phyloP scores from a whole-genome alignment of 2,329 filamentous ascomycete species.

The Didymella glomerata region DNA sequence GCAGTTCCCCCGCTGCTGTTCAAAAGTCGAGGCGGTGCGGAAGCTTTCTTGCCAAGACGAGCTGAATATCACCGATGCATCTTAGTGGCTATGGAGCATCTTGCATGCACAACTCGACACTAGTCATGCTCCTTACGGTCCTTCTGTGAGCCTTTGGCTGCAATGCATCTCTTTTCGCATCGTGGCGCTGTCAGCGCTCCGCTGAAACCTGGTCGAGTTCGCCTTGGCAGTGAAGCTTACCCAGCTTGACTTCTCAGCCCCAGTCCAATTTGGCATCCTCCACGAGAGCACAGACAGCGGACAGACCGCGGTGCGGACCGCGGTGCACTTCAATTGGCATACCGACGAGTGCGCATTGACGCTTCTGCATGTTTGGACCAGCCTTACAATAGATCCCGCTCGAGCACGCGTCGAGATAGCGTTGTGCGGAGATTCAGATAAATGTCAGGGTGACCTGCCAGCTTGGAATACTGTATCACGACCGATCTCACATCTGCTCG shows the following conservation, averaged over 20 bases:
- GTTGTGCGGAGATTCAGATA: slow-evolving; percentile 12
- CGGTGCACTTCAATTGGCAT: slow-evolving; percentile 8
- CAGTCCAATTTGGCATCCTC: background rate
- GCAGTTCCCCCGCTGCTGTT: slow-evolving; percentile 5
- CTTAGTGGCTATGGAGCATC: slow-evolving; percentile 18
- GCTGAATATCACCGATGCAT: slow-evolving; percentile 9
- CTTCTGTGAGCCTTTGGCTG: slow-evolving; percentile 8
- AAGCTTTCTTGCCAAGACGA: slow-evolving; percentile 18
- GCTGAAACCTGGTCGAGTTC: slow-evolving; percentile 18
- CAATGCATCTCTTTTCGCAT: slow-evolving; percentile 8
- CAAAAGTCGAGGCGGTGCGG: slow-evolving; percentile 7
- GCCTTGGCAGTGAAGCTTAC: slow-evolving; percentile 26
- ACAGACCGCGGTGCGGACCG: slow-evolving; percentile 1
- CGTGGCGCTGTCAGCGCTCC: slow-evolving; percentile 10
- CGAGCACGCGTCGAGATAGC: slow-evolving; percentile 5
- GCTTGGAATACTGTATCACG: slow-evolving; percentile 1
- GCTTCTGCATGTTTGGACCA: slow-evolving; percentile 10
- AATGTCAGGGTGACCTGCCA: slow-evolving; percentile 2
- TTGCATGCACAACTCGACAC: slow-evolving; percentile 1
- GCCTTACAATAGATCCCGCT: slow-evolving; percentile 14
- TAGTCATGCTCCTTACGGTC: slow-evolving; percentile 11
- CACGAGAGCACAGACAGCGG: slow-evolving; percentile 7
- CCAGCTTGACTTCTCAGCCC: slow-evolving; percentile 20
- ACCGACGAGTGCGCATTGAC: slow-evolving; percentile 3
- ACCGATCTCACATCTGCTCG: background rate